These are phyloP conservation scores for Aspergillus thermomutatus DNA, from an alignment of 2,329 filamentous ascomycete genomes.

Conservation along the genomic window DNA sequence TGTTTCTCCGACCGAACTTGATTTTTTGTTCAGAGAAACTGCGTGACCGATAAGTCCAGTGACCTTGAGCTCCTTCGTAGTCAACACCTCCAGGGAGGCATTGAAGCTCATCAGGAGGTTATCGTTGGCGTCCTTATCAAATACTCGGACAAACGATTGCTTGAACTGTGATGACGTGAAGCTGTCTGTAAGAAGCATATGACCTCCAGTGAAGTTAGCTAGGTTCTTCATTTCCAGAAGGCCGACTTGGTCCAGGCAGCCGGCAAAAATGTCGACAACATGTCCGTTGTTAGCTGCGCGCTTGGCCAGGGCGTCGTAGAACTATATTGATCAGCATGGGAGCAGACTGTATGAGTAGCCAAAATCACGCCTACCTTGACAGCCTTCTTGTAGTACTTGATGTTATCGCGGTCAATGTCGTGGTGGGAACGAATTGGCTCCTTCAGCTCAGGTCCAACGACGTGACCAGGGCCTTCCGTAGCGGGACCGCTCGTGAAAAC, in stretches of 20 bases:
- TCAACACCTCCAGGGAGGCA: constrained; percentile 89
- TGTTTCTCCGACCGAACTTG: constrained; percentile 91
- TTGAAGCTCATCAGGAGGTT: constrained; percentile 99
- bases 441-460: constrained; percentile 90
- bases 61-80: constrained; percentile 97
- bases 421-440: constrained; percentile 98
- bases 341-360: not conserved
- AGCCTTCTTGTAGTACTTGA: constrained; percentile 99
- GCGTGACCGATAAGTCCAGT: constrained; percentile 96
- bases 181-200: constrained; percentile 97
- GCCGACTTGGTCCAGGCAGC: constrained; percentile 95
- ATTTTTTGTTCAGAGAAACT: constrained; percentile 97
- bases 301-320: constrained; percentile 93
- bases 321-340: constrained; percentile 51
- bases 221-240: constrained; percentile 97
- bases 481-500: constrained; percentile 91
- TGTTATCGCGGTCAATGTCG: constrained; percentile 97
- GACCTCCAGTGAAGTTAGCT: constrained; percentile 91
- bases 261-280: constrained; percentile 95
- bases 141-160: constrained; percentile 94
- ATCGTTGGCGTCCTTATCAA: constrained; percentile 93
- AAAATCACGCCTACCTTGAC: constrained; percentile 66
- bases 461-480: constrained; percentile 94
- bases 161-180: constrained; percentile 99
- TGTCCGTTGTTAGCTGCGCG: constrained; percentile 94